phyloP scores from a whole-genome alignment of 805 yeast genomes.

The Candida ficus region DNA sequence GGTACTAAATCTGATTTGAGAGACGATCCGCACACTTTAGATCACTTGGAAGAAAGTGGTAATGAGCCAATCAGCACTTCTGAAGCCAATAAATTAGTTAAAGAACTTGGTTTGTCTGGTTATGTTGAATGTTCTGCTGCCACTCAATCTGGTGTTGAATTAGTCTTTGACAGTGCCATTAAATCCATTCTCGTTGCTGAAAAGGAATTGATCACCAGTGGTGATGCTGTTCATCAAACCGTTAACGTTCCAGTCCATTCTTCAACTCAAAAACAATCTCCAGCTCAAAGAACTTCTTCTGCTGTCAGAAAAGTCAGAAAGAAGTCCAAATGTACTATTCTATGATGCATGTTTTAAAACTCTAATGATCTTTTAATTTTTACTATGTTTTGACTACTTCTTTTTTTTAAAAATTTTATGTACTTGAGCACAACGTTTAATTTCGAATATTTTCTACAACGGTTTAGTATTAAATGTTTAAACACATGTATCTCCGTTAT shows the following conservation, averaged over 20 bases:
- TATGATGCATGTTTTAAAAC: too few relatives aligned
- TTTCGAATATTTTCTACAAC: too few relatives aligned
- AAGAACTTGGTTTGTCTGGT: conserved; percentile 64
- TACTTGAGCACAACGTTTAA: too few relatives aligned
- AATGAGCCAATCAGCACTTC: conserved; percentile 53
- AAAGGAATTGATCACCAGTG: too few relatives aligned
- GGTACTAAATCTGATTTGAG: conserved; percentile 89
- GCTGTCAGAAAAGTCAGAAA: conserved; percentile 32
- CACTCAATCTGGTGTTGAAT: conserved; percentile 80
- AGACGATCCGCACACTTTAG: conserved; percentile 73
- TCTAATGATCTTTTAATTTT: too few relatives aligned
- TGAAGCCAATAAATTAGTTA: conserved; percentile 65
- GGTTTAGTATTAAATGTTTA: too few relatives aligned
- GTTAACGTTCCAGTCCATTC: neutral
- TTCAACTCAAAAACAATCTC: neutral
- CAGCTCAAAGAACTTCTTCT: conserved; percentile 1
- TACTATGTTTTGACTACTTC: too few relatives aligned
- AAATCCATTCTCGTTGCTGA: conserved; percentile 46
- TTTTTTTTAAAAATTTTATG: too few relatives aligned
- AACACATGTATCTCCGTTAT: too few relatives aligned
- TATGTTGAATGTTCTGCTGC: conserved; percentile 90
- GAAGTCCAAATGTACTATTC: conserved; percentile 43
- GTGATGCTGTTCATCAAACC: too few relatives aligned
- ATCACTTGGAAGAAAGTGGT: conserved; percentile 53
- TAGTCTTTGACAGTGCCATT: conserved; percentile 80